A percentile compares a stretch with the other conserved stretches of the same genome.
Conservation (phyloP, 164 flowering plant species). For the Stephania cephalantha region DNA sequence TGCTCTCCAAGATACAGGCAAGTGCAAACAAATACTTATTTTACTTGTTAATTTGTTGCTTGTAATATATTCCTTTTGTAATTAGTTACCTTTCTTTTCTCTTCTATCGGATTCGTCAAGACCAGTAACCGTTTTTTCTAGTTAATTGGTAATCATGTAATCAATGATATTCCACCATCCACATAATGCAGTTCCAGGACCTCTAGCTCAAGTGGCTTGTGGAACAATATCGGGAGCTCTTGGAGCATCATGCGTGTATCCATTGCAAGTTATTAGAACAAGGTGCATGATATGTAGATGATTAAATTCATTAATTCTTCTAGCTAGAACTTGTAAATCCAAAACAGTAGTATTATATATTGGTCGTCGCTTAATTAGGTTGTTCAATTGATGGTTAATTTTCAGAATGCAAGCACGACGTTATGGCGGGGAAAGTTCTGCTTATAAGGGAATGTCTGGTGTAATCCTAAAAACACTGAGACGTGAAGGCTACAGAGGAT, state of each 20-base stretch:
- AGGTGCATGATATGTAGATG: constrained; percentile 39
- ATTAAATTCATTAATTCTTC: no score
- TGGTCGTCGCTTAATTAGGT: background rate
- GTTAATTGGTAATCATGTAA: background rate
- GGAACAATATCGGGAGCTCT: constrained; percentile 93
- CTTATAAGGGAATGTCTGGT: constrained; percentile 74
- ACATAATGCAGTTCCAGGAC: constrained; percentile 49
- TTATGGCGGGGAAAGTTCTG: constrained; percentile 21
- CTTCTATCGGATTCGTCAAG: no score
- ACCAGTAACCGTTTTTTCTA: no score
- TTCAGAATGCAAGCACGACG: constrained; percentile 92
- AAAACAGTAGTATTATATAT: no score
- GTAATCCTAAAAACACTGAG: constrained; percentile 61
- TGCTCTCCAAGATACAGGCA: constrained; percentile 66
- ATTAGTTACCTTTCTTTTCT: no score
- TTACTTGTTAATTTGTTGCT: background rate
- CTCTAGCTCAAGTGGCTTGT: constrained; percentile 80
- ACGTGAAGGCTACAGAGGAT: constrained; percentile 66
- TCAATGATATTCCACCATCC: background rate
- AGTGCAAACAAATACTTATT: background rate
- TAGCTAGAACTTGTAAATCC: no score
- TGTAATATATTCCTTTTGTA: background rate
- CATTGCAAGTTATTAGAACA: constrained; percentile 58
- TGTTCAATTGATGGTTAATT: constrained; percentile 4
- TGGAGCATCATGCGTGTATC: constrained; percentile 96